Evolutionary conservation across 2,329 filamentous ascomycete genomes (phyloP), one percentile per base, ranked within the genome.

Genomic region (Pyrenochaeta sp.): DNA sequence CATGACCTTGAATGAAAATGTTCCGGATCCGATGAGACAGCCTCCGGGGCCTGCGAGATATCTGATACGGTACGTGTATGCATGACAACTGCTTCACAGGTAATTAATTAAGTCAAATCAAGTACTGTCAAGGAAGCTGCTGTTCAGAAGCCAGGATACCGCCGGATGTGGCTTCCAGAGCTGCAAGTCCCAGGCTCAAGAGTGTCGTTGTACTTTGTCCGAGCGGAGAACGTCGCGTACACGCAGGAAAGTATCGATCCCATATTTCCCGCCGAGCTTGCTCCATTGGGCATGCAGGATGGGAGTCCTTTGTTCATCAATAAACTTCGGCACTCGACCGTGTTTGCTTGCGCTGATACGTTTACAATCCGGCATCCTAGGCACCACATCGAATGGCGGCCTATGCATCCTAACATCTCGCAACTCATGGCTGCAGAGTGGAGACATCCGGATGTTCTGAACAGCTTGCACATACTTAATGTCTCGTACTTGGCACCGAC

Each of bases 391-490:
- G 35, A 24, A 44, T 44, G 46, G 45, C 38, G 36, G 11, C 29
- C 46, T n/a, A 35, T 32, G 2, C 46, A 46, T 20, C 51, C 51
- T 19, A 51, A 54, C 24, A 9, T 45, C 7, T 34, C 41, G 7
- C 26, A 37, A 17, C 35, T 54, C 2, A 9, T 19, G 15, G 18
- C 20, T 18, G 15, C 36, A 2, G 13, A 31, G n/a, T 51, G 43
- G 44, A 23, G 36, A 19, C 17, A 43, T 14, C 44, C 30, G 13
- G 13, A 31, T 15, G 49, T 45, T 2, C 9, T 23, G 13, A 3
- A 31, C 2, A 54, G 51, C 31, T 41, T 54, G 3, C 48, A 44
- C 15, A 48, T 54, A 6, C 10, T 51, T n/a, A 48, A 54, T 23
- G 32, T 41, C 14, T 45, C 47, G 6, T 41, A 49, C 20, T 32